These are phyloP conservation scores for Trichocladium uniseriatum DNA, from an alignment of 495 filamentous ascomycete species.

Conservation along the genomic window DNA sequence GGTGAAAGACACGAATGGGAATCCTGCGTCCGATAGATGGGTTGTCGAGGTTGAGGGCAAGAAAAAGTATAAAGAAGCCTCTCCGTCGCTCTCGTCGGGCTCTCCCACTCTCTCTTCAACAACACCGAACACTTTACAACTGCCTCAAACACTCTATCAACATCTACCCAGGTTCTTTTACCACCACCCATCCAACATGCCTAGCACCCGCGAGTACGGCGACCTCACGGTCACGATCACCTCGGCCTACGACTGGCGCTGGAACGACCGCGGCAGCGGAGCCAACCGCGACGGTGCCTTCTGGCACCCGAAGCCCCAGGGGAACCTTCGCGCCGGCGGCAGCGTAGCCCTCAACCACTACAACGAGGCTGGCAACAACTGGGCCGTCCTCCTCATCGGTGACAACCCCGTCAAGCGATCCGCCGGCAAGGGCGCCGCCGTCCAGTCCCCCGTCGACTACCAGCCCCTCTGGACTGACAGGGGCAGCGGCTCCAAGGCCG, in stretches of 20 bases:
- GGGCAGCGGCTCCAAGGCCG: neutral
- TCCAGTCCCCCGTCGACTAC: neutral
- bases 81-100: too few relatives aligned
- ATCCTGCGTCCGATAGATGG: too few relatives aligned
- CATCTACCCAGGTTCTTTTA: too few relatives aligned
- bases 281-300: neutral
- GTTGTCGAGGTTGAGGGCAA: too few relatives aligned
- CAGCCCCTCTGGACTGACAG: neutral
- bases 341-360: neutral
- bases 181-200: too few relatives aligned
- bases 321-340: neutral
- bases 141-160: too few relatives aligned
- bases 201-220: neutral
- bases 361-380: neutral
- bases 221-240: neutral
- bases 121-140: too few relatives aligned
- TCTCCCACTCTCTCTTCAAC: too few relatives aligned
- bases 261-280: constrained; percentile 1
- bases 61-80: too few relatives aligned
- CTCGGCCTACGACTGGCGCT: neutral
- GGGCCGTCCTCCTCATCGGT: constrained; percentile 2
- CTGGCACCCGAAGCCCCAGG: constrained; percentile 1
- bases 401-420: neutral
- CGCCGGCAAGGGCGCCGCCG: neutral
- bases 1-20: too few relatives aligned